Conservation (phyloP, 1,139 yeast species). For the Blastobotrys capitulatus region DNA sequence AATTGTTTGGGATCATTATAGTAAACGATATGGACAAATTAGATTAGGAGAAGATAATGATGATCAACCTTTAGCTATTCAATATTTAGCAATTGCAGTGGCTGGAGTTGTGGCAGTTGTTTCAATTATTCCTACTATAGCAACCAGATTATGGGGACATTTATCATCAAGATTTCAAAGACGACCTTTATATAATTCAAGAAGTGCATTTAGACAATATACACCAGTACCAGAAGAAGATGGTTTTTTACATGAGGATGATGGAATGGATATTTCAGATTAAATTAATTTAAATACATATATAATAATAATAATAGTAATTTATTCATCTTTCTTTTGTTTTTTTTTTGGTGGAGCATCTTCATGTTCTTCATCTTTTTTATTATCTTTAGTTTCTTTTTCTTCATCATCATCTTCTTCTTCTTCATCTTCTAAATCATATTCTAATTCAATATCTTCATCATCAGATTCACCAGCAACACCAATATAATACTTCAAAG, state of each 20-base stretch:
- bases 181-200: slow-evolving; percentile 18
- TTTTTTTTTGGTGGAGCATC: slow-evolving; percentile 25
- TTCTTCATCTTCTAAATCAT: slow-evolving; percentile 27
- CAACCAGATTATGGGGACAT: slow-evolving; percentile 13
- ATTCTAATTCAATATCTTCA: slow-evolving; percentile 23
- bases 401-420: slow-evolving; percentile 20
- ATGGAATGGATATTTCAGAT: slow-evolving; percentile 24
- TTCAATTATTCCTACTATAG: slow-evolving; percentile 28
- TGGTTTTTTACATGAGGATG: slow-evolving; percentile 24
- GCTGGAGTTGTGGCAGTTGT: slow-evolving; percentile 33
- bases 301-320: background rate
- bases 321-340: slow-evolving; percentile 15
- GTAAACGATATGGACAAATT: slow-evolving; percentile 78
- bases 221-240: slow-evolving; percentile 28
- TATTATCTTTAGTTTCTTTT: slow-evolving; percentile 23
- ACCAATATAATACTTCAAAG: slow-evolving; percentile 32
- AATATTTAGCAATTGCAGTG: slow-evolving; percentile 26
- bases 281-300: slow-evolving; percentile 5
- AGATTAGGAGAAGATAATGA: slow-evolving; percentile 70
- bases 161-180: slow-evolving; percentile 11
- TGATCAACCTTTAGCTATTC: slow-evolving; percentile 23
- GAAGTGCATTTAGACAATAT: slow-evolving; percentile 25
- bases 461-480: slow-evolving; percentile 22
- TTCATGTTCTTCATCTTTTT: slow-evolving; percentile 19
- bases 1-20: slow-evolving; percentile 78